phyloP scores from a whole-genome alignment of 495 filamentous ascomycete species.

The Cercophora samala region DNA sequence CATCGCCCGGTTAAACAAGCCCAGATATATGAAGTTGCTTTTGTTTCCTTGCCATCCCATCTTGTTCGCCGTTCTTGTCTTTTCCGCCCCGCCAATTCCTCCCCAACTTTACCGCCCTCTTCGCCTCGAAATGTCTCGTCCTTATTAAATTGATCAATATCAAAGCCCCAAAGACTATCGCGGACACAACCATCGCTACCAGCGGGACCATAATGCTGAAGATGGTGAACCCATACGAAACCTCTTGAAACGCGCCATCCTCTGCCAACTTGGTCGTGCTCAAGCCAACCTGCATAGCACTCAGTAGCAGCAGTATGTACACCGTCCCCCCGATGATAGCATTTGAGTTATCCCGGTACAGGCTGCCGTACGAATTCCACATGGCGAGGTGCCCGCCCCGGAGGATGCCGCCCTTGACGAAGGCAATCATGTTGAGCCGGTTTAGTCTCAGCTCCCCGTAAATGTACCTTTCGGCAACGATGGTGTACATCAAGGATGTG shows the following conservation, averaged over 20 bases:
- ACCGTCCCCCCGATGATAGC: conserved; percentile 44
- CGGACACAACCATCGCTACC: not conserved
- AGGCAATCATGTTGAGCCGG: conserved; percentile 39
- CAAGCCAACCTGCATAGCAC: conserved; percentile 60
- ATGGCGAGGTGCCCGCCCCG: conserved; percentile 27
- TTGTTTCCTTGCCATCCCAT: no score
- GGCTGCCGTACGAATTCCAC: conserved; percentile 35
- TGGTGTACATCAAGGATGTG: not conserved
- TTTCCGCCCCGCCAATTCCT: no score
- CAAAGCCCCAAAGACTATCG: conserved; percentile 10
- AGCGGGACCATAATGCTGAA: conserved; percentile 44
- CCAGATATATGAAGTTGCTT: no score
- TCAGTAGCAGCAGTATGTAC: conserved; percentile 53
- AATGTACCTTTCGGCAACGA: conserved; percentile 40
- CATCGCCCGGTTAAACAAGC: no score
- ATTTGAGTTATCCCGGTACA: conserved; percentile 50
- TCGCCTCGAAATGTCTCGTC: conserved; percentile 13
- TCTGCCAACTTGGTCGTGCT: conserved; percentile 37
- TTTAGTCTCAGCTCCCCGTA: conserved; percentile 46
- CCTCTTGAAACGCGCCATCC: conserved; percentile 43
- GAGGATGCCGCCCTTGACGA: conserved; percentile 15
- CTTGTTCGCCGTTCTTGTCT: no score
- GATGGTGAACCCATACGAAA: conserved; percentile 53
- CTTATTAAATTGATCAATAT: conserved; percentile 8
- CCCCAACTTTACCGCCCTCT: conserved; percentile 1